Conservation (phyloP, 139 green algal genomes). For the Micractinium conductrix region DNA sequence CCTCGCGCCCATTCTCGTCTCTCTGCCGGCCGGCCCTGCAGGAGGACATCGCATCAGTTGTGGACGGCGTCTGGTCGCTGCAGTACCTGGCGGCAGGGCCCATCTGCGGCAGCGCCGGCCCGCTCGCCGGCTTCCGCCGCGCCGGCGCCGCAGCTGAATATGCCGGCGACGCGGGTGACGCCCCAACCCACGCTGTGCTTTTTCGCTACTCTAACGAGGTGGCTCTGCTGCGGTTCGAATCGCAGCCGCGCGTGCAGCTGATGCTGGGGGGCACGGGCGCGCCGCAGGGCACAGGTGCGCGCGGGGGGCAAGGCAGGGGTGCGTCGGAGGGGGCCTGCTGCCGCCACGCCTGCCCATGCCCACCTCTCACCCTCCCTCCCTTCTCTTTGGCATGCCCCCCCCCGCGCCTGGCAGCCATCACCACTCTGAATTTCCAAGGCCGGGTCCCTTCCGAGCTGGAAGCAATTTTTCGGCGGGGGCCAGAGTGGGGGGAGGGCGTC, state of each 20-base stretch:
- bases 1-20: no score
- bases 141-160: neutral
- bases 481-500: constrained; percentile 39
- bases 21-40: neutral
- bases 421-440: constrained; percentile 34
- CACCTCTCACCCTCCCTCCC: neutral
- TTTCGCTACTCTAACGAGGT: constrained; percentile 29
- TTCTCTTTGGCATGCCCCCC: no score
- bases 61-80: constrained; percentile 47
- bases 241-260: constrained; percentile 23
- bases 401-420: neutral
- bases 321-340: neutral
- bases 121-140: neutral
- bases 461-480: constrained; percentile 39
- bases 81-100: constrained; percentile 41
- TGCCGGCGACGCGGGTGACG: no score
- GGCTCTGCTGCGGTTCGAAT: constrained; percentile 1
- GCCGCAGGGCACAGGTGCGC: constrained; percentile 7
- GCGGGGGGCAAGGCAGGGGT: neutral
- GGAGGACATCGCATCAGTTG: neutral
- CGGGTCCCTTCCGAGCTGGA: constrained; percentile 43
- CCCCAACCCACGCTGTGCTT: constrained; percentile 30
- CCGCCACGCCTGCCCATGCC: neutral
- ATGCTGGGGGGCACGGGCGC: constrained; percentile 25
- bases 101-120: constrained; percentile 36